Base-by-base conservation (phyloP, 2,329 filamentous ascomycete genomes). In the Fusarium fracticaudum region DNA sequence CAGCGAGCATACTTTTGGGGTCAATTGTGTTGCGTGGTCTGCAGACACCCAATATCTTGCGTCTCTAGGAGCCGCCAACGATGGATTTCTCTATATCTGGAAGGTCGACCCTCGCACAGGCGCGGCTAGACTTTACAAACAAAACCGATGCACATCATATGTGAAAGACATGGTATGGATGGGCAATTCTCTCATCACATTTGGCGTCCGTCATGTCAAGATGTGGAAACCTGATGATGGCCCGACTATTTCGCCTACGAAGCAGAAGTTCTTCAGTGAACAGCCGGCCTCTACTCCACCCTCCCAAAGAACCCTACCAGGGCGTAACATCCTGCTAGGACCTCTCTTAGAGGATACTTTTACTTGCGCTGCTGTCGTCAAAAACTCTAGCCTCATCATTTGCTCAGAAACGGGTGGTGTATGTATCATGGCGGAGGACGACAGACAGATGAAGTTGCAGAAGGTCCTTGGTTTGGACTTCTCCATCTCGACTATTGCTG, bases 31-130 rank as follows among this genome's bases (percentile, higher is more conserved):
- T 40, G 93, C 95, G 5, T 99, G 97, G 88, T 98, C 95, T 70
- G 88, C 92, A 2, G 94, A 98, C 81, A 94, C 93, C 18, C 92
- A 89, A 73, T 97, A 93, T 81, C 88, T 99, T 40, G 96, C 96
- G 6, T 97, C 95, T 26, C 87, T 99, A 18, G 96, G 96, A 35
- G 90, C 93, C 24, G 89, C 93, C 63, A 98, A 98, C 80, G 96
- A 99, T 83, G 96, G 96, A 2, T 98, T 97, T 80, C 87, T 99
- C 26, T 97, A 96, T 80, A 88, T 98, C 35, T 98, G 96, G 95
- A 91, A 88, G 75, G 90, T 98, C 74, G 95, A 97, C 78, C 85
- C 92, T n/a, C 92, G 91, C 55, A 96, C 91, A 15, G 96, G 95
- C 24, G 89, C 92, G 26, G 92, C 95, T 5, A 94, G 88, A 76